Percentiles rank a stretch among this genome's conserved stretches.
Evolutionary conservation across 176 grass and related monocot species (phyloP).

Genomic region (Elymus sibiricus): DNA sequence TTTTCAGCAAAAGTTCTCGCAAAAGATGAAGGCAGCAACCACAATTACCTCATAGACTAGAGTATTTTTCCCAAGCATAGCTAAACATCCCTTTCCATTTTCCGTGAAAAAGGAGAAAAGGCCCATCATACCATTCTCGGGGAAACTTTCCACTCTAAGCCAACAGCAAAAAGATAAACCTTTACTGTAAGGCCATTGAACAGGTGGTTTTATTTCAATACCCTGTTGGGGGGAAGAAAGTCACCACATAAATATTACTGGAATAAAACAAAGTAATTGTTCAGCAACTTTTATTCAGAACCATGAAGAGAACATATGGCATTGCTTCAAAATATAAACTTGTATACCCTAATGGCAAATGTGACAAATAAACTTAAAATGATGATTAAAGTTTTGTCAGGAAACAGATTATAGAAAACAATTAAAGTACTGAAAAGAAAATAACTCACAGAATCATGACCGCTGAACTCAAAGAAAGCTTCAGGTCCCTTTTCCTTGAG

Average conservation of each 20-base stretch:
- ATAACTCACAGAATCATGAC: constrained; percentile 83
- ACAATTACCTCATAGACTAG: constrained; percentile 87
- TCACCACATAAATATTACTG: constrained; percentile 24
- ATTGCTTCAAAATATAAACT: neutral
- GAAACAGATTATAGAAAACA: neutral
- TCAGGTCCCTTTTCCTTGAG: constrained; percentile 98
- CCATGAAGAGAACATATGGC: neutral
- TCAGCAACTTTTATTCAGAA: neutral
- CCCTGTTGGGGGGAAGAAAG: constrained; percentile 50
- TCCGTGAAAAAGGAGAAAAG: constrained; percentile 97
- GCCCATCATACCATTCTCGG: constrained; percentile 83
- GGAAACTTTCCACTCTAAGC: constrained; percentile 85
- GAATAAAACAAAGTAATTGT: neutral
- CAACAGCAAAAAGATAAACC: constrained; percentile 95
- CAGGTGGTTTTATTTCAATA: constrained; percentile 81
- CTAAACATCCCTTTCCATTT: constrained; percentile 85
- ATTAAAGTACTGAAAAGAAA: neutral
- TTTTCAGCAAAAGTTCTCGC: neutral
- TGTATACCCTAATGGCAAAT: constrained; percentile 6
- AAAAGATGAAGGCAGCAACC: neutral
- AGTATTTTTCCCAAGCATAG: constrained; percentile 80
- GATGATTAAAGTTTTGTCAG: neutral
- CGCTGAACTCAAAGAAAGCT: constrained; percentile 91
- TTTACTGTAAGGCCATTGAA: constrained; percentile 92
- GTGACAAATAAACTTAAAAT: neutral